Conservation (phyloP, 768 basidiomycete genomes). For the Leccinum subgranulosum region DNA sequence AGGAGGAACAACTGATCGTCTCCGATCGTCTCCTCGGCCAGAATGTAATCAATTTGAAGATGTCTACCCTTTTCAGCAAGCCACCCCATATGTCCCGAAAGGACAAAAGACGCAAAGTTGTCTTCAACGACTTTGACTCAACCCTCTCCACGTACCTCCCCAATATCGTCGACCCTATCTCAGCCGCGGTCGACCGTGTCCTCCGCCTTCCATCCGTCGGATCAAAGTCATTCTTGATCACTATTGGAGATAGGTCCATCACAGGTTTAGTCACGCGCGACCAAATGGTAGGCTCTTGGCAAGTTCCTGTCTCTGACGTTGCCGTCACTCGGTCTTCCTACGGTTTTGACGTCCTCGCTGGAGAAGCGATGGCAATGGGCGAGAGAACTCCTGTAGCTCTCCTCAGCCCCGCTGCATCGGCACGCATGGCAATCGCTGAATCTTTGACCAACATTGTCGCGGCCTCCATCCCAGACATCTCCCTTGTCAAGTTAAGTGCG, state of each 20-base stretch:
- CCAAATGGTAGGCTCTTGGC: conserved; percentile 99
- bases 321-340: conserved; percentile 95
- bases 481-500: conserved; percentile 88
- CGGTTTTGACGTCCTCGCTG: conserved; percentile 78
- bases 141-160: conserved; percentile 67
- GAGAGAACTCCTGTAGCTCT: conserved; percentile 94
- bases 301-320: conserved; percentile 96
- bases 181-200: conserved; percentile 72
- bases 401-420: conserved; percentile 83
- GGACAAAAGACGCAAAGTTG: conserved; percentile 47
- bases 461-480: conserved; percentile 65
- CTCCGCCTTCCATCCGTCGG: conserved; percentile 90
- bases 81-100: conserved; percentile 85
- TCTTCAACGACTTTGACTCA: conserved; percentile 62
- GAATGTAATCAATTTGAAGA: conserved; percentile 84
- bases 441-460: conserved; percentile 90
- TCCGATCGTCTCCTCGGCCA: conserved; percentile 78
- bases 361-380: conserved; percentile 99
- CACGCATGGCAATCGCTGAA: conserved; percentile 95
- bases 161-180: conserved; percentile 45
- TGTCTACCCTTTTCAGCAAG: conserved; percentile 96
- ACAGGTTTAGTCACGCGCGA: conserved; percentile 94
- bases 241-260: conserved; percentile 93
- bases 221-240: conserved; percentile 97
- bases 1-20: conserved; percentile 79